A percentile compares a stretch with the other conserved stretches of the same genome.
phyloP scores from a whole-genome alignment of 2,329 filamentous ascomycete genomes.

The Aureobasidium pullulans region DNA sequence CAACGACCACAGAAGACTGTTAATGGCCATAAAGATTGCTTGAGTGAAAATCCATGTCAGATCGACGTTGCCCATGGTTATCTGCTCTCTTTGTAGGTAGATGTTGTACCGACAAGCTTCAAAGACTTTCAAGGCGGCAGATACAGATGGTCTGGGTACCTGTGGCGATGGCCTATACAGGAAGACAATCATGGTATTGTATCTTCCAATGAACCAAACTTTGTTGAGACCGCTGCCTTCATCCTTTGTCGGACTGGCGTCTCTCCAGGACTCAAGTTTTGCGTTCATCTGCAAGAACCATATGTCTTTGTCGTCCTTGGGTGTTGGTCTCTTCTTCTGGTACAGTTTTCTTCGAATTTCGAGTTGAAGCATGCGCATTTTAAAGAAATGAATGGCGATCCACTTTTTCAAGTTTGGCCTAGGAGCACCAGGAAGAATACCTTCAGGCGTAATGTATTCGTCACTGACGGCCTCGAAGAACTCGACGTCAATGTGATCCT shows the following conservation, averaged over 20 bases:
- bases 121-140: slow-evolving; percentile 76
- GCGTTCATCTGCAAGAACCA: slow-evolving; percentile 79
- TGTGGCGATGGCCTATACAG: slow-evolving; percentile 89
- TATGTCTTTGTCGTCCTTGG: slow-evolving; percentile 70
- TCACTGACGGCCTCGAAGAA: slow-evolving; percentile 82
- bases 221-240: slow-evolving; percentile 65
- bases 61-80: slow-evolving; percentile 67
- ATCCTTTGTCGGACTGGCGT: slow-evolving; percentile 64
- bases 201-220: slow-evolving; percentile 65
- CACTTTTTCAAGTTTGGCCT: slow-evolving; percentile 70
- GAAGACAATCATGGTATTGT: slow-evolving; percentile 82
- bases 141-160: slow-evolving; percentile 71
- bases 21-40: slow-evolving; percentile 83
- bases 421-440: slow-evolving; percentile 62
- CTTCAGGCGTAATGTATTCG: slow-evolving; percentile 68
- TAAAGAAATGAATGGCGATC: slow-evolving; percentile 86
- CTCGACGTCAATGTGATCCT: slow-evolving; percentile 75
- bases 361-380: slow-evolving; percentile 78
- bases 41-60: slow-evolving; percentile 92
- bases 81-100: slow-evolving; percentile 69
- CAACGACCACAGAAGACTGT: slow-evolving; percentile 84
- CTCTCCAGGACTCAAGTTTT: slow-evolving; percentile 73
- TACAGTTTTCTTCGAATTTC: slow-evolving; percentile 84
- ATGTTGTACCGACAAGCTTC: slow-evolving; percentile 78
- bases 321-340: slow-evolving; percentile 70